These are phyloP conservation scores for Erythrophleum ivorense DNA, from an alignment of 331 rosid genomes.

Conservation along the genomic window DNA sequence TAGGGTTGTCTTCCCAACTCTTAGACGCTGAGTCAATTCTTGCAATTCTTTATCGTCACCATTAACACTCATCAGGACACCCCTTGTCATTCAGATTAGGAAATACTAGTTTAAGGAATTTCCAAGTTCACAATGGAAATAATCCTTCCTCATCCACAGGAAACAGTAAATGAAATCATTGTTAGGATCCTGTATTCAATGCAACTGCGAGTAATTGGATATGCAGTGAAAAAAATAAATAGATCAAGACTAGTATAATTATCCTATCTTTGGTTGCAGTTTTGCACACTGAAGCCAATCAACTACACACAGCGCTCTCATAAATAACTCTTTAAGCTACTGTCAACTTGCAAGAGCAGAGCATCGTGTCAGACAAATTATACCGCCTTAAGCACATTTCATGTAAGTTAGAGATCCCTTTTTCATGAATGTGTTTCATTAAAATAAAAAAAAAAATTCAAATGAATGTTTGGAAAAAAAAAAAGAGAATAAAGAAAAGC, in stretches of 20 bases:
- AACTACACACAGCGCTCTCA: not conserved
- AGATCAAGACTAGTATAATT: not conserved
- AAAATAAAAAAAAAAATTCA: not conserved
- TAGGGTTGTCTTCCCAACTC: not conserved
- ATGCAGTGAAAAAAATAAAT: not conserved
- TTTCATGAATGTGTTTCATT: not conserved
- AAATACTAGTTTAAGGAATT: not conserved
- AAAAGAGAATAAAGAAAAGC: not conserved
- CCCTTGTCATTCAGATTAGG: slow-evolving; percentile 11
- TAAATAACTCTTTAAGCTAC: not conserved
- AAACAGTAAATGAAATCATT: not conserved
- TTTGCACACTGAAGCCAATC: not conserved
- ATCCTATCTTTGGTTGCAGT: not conserved
- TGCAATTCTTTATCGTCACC: not conserved
- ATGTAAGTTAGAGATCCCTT: slow-evolving; percentile 1
- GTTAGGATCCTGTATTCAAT: not conserved
- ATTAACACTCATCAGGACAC: slow-evolving; percentile 8
- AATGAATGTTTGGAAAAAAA: not conserved
- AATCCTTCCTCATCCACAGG: slow-evolving; percentile 5
- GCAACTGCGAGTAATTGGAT: not conserved
- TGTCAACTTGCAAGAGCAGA: not conserved
- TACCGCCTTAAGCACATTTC: not conserved
- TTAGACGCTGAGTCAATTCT: slow-evolving; percentile 1
- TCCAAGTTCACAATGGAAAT: not conserved
- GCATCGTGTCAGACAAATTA: not conserved